Evolutionary conservation across 306 rosid genomes (phyloP), one percentile per base, ranked within the genome.

Genomic region (Vigna radiata): DNA sequence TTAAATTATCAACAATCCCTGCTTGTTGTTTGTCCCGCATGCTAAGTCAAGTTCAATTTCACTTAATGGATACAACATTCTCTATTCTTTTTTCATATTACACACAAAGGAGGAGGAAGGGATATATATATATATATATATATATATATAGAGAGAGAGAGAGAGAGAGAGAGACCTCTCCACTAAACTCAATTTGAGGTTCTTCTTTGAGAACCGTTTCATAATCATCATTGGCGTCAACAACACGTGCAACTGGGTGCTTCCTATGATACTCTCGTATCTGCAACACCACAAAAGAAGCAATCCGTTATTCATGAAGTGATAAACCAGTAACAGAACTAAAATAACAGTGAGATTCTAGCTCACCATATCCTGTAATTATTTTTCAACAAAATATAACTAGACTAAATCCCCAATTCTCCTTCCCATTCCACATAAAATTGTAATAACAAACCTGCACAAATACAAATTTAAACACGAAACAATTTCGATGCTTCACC

Each of bases 251-350:
- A 87, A 87, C 91, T 11, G 96, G 96, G 73, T 95, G 97, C 86
- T 87, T 92, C 84, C 98, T 91, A 64, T 95, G 98, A 80, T 95
- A 95, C 80, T 95, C 98, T 36, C 98, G 95, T 37, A 90, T 95
- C 98, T 95, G 91, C 83, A 84, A 77, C 16, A 77, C 44, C 72
- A 74, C 36, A 71, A 36, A 19, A 79, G 18, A 73, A 78, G 39
- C 66, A 73, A 79, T 72, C 49, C 0, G 18, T 58, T 67, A 68
- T 1, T 13, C 18, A 27, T 27, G 3, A 12, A 44, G 15, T 3
- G 4, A 44, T 44, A 59, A 36, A 5, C 18, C 18, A 59, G 65
- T 6, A 27, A 6, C 11, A 59, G 27, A 59, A 13, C 1, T 7
- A n/a, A 59, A 27, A 59, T 27, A 13, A 27, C 19, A 6, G 12